Evolutionary conservation across 164 flowering plant species (phyloP), one percentile per base, ranked within the genome.

Genomic region (Chimonanthus praecox): DNA sequence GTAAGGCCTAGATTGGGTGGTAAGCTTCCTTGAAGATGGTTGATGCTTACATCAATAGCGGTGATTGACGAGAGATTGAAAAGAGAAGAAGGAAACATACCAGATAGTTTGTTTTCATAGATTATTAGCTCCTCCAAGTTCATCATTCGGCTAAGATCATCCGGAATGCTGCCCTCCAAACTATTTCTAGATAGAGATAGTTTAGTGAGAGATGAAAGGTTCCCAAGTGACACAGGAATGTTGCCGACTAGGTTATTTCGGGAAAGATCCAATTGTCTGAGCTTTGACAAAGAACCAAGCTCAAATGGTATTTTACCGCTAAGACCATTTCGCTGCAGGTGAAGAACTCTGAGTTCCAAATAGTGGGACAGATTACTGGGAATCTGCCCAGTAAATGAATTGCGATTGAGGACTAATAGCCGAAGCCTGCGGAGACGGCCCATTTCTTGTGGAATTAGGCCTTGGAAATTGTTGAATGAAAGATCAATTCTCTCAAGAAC

Each of bases 401-500:
- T 87, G 49, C 33, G 74, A 72, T 84, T 82, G 16, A 84, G 4
- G 68, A 82, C 80, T 1, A 87, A 73, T 4, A 63, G 60, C 71
- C 72, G 61, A 63, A 87, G 69, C 3, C 77, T 83, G 11, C 64
- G 67, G 46, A 85, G 84, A 15, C 69, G 72, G 21, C 81, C 76
- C 4, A 85, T 67, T 72, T 80, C 60, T 7, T 49, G 7, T 2
- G 89, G 86, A 71, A 87, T 10, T 10, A 61, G 9, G 16, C 87
- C 88, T 2, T 9, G 20, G 2, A 87, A 71, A 6, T 61, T 64
- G 73, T 87, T 87, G 61, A 74, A 62, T 49, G 78, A 79, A 2
- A 87, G 80, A 6, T 82, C 64, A 50, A 87, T 78, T 33, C 76
- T 74, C 9, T n/a, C 5, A 5, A 87, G 87, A 67, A 78, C 82